These are phyloP conservation scores for Seminavis robusta DNA, from an alignment of 108 stramenopile genomes.

Conservation along the genomic window DNA sequence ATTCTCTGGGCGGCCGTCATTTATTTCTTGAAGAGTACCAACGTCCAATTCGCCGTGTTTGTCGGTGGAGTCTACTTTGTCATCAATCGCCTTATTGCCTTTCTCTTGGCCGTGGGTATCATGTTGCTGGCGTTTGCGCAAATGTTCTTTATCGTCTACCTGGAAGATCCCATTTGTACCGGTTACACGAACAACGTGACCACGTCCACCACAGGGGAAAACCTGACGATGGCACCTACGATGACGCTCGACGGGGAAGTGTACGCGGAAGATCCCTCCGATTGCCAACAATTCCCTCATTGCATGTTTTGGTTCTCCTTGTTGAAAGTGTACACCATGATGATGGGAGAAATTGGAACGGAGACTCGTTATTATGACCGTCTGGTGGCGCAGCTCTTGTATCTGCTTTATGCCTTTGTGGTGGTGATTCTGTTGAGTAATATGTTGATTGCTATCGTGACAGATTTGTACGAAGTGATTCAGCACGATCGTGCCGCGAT, in stretches of 20 bases:
- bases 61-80: conserved; percentile 78
- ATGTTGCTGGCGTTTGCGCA: conserved; percentile 84
- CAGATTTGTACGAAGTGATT: conserved; percentile 78
- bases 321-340: conserved; percentile 77
- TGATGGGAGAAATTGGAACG: conserved; percentile 77
- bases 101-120: conserved; percentile 69
- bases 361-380: conserved; percentile 47
- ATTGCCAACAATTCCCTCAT: conserved; percentile 41
- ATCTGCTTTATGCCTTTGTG: conserved; percentile 62
- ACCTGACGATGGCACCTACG: conserved; percentile 16
- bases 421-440: conserved; percentile 75
- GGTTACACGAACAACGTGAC: background rate
- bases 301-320: conserved; percentile 62
- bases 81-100: conserved; percentile 68
- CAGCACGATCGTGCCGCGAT: conserved; percentile 83
- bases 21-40: conserved; percentile 74
- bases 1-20: conserved; percentile 78
- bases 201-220: background rate
- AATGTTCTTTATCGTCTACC: conserved; percentile 82
- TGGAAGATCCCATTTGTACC: conserved; percentile 44
- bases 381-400: conserved; percentile 50
- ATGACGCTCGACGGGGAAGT: conserved; percentile 36
- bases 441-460: conserved; percentile 83
- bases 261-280: conserved; percentile 13
- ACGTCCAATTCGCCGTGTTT: conserved; percentile 85